Conservation (phyloP, 148 eudicot genomes). For the Heliosperma pusillum region DNA sequence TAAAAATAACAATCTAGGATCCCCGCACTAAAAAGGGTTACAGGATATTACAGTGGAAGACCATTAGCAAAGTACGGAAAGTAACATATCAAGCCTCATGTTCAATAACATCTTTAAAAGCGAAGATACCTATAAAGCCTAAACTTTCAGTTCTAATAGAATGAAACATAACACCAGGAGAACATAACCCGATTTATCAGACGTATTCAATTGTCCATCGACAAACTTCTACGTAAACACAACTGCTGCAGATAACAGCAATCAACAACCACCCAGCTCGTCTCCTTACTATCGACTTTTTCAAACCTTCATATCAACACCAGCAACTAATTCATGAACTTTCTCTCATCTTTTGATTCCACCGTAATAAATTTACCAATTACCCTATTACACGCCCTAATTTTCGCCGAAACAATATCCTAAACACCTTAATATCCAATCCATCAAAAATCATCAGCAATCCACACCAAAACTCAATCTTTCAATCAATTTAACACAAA, state of each 20-base stretch:
- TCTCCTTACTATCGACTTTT: background rate
- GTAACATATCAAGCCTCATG: background rate
- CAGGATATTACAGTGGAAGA: too few species aligned
- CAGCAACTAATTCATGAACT: background rate
- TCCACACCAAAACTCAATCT: background rate
- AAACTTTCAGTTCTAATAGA: background rate
- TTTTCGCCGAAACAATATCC: background rate
- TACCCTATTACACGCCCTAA: background rate
- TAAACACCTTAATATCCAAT: background rate
- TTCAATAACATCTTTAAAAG: background rate
- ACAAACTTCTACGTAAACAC: background rate
- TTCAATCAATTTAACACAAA: background rate
- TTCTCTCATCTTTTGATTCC: background rate
- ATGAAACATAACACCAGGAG: background rate
- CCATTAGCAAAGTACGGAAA: background rate
- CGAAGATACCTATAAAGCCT: background rate
- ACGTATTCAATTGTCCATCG: background rate
- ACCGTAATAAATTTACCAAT: background rate
- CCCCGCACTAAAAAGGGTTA: too few species aligned
- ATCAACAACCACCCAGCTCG: background rate
- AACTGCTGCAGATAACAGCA: background rate
- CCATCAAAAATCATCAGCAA: conserved; percentile 6
- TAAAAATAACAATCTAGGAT: background rate
- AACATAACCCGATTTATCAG: background rate
- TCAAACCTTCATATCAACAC: background rate